Evolutionary conservation across 331 rosid genomes (phyloP).

Genomic region (Pyracantha coccinea): DNA sequence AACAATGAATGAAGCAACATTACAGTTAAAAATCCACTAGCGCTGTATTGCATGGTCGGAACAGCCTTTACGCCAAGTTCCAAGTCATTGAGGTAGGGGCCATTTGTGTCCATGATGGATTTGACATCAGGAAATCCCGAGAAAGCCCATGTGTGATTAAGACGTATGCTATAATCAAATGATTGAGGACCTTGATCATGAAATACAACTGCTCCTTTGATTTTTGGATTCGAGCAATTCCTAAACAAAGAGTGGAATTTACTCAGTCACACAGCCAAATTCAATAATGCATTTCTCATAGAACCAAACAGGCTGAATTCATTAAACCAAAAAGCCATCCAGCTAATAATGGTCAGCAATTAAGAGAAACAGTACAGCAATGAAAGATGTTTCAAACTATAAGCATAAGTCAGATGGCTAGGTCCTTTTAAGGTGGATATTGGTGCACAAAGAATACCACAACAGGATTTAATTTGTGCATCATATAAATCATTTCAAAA

Average conservation of each 20-base stretch:
- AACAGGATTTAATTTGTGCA: not conserved
- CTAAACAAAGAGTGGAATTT: slow-evolving; percentile 34
- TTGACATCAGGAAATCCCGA: slow-evolving; percentile 75
- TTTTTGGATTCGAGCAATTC: slow-evolving; percentile 78
- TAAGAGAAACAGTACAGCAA: not conserved
- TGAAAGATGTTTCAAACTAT: not conserved
- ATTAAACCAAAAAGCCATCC: not conserved
- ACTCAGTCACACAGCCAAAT: slow-evolving; percentile 11
- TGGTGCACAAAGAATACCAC: not conserved
- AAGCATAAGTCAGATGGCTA: not conserved
- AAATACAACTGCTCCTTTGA: slow-evolving; percentile 88
- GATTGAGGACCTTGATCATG: slow-evolving; percentile 77
- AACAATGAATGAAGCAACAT: slow-evolving; percentile 24
- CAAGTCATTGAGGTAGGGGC: slow-evolving; percentile 88
- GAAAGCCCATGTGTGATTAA: slow-evolving; percentile 98
- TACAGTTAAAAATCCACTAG: slow-evolving; percentile 92
- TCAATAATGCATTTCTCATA: slow-evolving; percentile 9
- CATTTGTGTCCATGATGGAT: slow-evolving; percentile 92
- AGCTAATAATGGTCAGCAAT: not conserved
- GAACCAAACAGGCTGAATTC: not conserved
- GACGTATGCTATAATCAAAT: slow-evolving; percentile 94
- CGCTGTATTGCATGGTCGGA: slow-evolving; percentile 93
- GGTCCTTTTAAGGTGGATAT: no score
- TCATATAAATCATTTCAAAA: not conserved
- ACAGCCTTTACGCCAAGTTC: slow-evolving; percentile 61